A percentile compares a stretch with the other conserved stretches of the same genome.
Conservation (phyloP, 78 protist genomes). For the Isochrysis galbana region DNA sequence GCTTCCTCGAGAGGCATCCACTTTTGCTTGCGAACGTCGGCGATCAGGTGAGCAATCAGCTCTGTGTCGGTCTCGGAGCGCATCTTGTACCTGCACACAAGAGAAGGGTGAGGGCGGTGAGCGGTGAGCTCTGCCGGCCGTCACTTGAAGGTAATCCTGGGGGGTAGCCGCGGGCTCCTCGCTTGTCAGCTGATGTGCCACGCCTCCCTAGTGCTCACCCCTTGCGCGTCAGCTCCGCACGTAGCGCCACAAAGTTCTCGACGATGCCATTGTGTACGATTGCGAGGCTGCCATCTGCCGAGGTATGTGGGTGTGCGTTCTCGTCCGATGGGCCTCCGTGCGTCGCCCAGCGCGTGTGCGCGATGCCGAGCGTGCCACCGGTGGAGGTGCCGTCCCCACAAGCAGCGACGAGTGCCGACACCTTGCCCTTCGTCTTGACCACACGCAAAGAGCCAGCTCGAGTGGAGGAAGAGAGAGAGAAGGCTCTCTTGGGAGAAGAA, state of each 20-base stretch:
- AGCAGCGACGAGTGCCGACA: neutral
- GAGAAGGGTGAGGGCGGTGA: neutral
- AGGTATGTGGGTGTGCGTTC: slow-evolving; percentile 78
- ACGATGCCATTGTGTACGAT: slow-evolving; percentile 91
- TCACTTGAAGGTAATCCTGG: no score
- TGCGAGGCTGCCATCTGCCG: slow-evolving; percentile 30
- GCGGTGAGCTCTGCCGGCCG: no score
- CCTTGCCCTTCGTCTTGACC: slow-evolving; percentile 9
- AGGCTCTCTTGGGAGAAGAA: slow-evolving; percentile 12
- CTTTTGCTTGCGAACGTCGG: slow-evolving; percentile 8
- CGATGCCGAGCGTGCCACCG: slow-evolving; percentile 65
- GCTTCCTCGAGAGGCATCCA: slow-evolving; percentile 64
- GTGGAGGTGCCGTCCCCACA: neutral
- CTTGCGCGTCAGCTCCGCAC: slow-evolving; percentile 22
- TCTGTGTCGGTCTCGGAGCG: slow-evolving; percentile 94
- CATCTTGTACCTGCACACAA: neutral
- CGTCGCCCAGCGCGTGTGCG: slow-evolving; percentile 96
- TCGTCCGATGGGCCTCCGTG: slow-evolving; percentile 69
- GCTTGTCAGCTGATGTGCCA: no score
- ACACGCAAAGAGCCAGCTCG: neutral
- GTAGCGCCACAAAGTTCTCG: slow-evolving; percentile 66
- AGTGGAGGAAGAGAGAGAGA: neutral
- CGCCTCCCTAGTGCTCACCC: slow-evolving; percentile 63
- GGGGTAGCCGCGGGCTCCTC: no score
- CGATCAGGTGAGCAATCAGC: slow-evolving; percentile 49